Evolutionary conservation across 2,329 filamentous ascomycete species (phyloP), one percentile per base, ranked within the genome.

Genomic region (Chalara sp.): DNA sequence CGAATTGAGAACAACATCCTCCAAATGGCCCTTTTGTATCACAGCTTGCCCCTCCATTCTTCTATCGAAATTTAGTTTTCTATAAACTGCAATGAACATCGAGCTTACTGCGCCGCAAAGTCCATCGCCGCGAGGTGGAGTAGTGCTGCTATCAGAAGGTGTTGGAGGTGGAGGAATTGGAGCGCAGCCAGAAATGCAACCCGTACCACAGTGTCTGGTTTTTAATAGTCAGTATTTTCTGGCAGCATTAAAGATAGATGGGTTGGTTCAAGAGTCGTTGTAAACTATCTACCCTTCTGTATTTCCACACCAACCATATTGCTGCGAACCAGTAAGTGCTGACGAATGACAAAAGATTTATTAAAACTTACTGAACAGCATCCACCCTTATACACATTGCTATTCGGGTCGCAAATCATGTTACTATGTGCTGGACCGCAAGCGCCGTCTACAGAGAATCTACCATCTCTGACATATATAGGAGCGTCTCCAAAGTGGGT

Each of bases 221-320:
- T 21, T 21, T 21, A 32, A 32, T 32, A 31, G 12, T 58, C 44
- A 58, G 51, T 6, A 46, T 2, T 43, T 28, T 10, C 32, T 7
- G 29, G 5, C 2, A 6, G 6, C 11, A 21, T 12, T 46, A 31
- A 11, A 21, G 21, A 21, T 21, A 21, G 21, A 21, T 21, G 21
- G 21, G 21, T 21, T 21, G 21, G 21, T 21, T 21, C 21, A 21
- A 21, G 21, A 21, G 21, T 21, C 21, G 21, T 21, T 21, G 3
- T 21, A 21, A 21, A 21, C 21, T 21, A 21, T n/a, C 8, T 37
- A 37, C 35, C 3, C 32, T 48, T 21, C 7, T 37, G 67, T 69
- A 52, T 66, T 66, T 57, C 72, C 73, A 53, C 73, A 75, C 68
- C 67, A 68, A 10, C 66, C 63, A 47, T 62, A 63, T 59, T 59